Conservation (phyloP, 352 stramenopile species). For the Globisporangium splendens region DNA sequence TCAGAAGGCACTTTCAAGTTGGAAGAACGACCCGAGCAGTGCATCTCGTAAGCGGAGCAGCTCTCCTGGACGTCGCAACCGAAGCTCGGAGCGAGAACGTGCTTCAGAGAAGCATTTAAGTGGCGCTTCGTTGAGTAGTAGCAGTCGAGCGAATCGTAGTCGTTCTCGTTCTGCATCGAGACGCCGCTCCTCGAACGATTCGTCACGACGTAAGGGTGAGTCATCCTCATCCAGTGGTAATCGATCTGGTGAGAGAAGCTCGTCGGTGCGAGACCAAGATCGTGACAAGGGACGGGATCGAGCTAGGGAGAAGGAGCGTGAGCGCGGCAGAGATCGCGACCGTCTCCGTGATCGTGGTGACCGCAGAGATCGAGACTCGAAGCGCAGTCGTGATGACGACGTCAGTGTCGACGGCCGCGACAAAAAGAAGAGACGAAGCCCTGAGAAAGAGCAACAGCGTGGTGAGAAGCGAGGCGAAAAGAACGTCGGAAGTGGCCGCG, state of each 20-base stretch:
- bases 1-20: too few species aligned
- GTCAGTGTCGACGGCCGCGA: slow-evolving; percentile 16
- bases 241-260: slow-evolving; percentile 11
- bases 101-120: neutral
- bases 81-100: slow-evolving; percentile 13
- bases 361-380: slow-evolving; percentile 23
- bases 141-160: slow-evolving; percentile 10
- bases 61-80: slow-evolving; percentile 8
- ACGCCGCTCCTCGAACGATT: slow-evolving; percentile 32
- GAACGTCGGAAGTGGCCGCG: slow-evolving; percentile 30
- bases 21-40: too few species aligned
- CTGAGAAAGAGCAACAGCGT: slow-evolving; percentile 16
- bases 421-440: slow-evolving; percentile 25
- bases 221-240: slow-evolving; percentile 10
- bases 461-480: slow-evolving; percentile 29
- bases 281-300: slow-evolving; percentile 12
- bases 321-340: slow-evolving; percentile 22
- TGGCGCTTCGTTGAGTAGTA: too few species aligned
- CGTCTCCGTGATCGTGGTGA: slow-evolving; percentile 19
- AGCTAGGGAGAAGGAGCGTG: slow-evolving; percentile 20
- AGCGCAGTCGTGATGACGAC: slow-evolving; percentile 25
- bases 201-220: slow-evolving; percentile 22
- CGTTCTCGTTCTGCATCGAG: slow-evolving; percentile 37
- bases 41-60: slow-evolving; percentile 7
- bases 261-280: slow-evolving; percentile 10